Evolutionary conservation across 2,329 filamentous ascomycete species (phyloP).

Genomic region (Botrytis cinerea): DNA sequence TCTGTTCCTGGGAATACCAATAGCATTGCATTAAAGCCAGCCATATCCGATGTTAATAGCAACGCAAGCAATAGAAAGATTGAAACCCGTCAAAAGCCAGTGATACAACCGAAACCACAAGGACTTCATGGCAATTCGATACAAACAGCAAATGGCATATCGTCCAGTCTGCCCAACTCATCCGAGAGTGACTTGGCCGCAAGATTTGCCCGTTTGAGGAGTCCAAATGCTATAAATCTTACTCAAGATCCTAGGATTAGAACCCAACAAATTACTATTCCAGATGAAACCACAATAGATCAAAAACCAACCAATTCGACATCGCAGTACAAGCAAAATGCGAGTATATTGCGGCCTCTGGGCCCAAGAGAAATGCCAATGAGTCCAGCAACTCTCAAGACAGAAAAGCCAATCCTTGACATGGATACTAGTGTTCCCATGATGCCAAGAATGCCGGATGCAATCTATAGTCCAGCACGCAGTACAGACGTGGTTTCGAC

Average conservation of each 20-base stretch:
- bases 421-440: slow-evolving; percentile 32
- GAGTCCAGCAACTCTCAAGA: slow-evolving; percentile 31
- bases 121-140: slow-evolving; percentile 64
- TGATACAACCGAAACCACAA: slow-evolving; percentile 67
- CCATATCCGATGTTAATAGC: background rate
- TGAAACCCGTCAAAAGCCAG: slow-evolving; percentile 36
- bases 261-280: slow-evolving; percentile 50
- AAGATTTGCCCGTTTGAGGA: slow-evolving; percentile 59
- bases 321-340: slow-evolving; percentile 18
- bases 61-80: background rate
- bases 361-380: slow-evolving; percentile 41
- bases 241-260: slow-evolving; percentile 56
- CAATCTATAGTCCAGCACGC: slow-evolving; percentile 43
- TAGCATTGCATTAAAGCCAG: slow-evolving; percentile 24
- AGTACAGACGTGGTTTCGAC: slow-evolving; percentile 34
- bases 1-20: slow-evolving; percentile 21
- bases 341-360: slow-evolving; percentile 28
- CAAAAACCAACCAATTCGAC: slow-evolving; percentile 13
- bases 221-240: slow-evolving; percentile 40
- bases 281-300: slow-evolving; percentile 37
- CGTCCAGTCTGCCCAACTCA: slow-evolving; percentile 28
- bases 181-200: slow-evolving; percentile 52
- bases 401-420: slow-evolving; percentile 32
- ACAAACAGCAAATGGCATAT: slow-evolving; percentile 42
- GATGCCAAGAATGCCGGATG: slow-evolving; percentile 43